Percentiles rank a stretch among this genome's conserved stretches.
Evolutionary conservation across 345 rosid species (phyloP).

Genomic region (Ceriops tagal): DNA sequence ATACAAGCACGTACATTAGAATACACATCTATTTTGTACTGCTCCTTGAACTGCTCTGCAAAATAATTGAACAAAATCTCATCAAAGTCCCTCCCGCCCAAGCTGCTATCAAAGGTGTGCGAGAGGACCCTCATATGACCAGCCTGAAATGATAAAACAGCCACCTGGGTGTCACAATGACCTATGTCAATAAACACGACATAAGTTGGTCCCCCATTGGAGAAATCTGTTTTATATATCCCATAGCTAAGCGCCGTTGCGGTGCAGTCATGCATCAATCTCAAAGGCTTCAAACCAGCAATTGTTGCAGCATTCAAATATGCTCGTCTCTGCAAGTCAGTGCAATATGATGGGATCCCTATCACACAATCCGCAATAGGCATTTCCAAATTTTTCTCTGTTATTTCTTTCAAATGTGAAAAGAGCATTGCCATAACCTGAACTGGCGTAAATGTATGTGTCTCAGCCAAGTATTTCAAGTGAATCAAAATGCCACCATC

Average conservation of each 20-base stretch:
- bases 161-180: constrained; percentile 56
- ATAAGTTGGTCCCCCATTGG: constrained; percentile 37
- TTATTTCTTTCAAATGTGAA: constrained; percentile 48
- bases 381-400: constrained; percentile 48
- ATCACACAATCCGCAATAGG: constrained; percentile 51
- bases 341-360: constrained; percentile 57
- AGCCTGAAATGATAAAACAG: constrained; percentile 43
- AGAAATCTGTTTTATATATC: constrained; percentile 52
- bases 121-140: constrained; percentile 54
- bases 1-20: constrained; percentile 47
- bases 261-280: constrained; percentile 55
- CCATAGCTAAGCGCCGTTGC: constrained; percentile 61
- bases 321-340: constrained; percentile 54
- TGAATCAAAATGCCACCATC: constrained; percentile 48
- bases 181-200: constrained; percentile 59
- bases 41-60: constrained; percentile 49
- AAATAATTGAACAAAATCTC: constrained; percentile 52
- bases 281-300: constrained; percentile 56
- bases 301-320: constrained; percentile 51
- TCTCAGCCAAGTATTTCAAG: constrained; percentile 41
- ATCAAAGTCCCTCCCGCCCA: constrained; percentile 64
- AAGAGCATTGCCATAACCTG: constrained; percentile 54
- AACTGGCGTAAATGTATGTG: constrained; percentile 37
- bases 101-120: constrained; percentile 49
- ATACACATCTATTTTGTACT: constrained; percentile 50